Percentiles rank a stretch among this genome's conserved stretches.
Conservation (phyloP, 2,329 filamentous ascomycete species). For the Colletotrichum paranaense region DNA sequence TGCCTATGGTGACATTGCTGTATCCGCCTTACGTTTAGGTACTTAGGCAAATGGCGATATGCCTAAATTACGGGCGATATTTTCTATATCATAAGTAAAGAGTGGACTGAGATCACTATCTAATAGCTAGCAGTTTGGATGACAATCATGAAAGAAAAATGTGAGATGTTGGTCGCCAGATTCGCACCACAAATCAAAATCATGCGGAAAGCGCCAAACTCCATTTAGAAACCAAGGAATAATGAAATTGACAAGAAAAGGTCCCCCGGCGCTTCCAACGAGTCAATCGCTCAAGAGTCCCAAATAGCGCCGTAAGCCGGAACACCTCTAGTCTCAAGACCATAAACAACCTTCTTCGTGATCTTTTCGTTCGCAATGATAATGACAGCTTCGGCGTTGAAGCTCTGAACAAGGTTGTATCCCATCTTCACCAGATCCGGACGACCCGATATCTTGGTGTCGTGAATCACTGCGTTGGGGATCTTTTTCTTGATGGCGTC, state of each 20-base stretch:
- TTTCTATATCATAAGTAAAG: not conserved
- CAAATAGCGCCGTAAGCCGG: slow-evolving; percentile 80
- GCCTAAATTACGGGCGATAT: too few relatives aligned
- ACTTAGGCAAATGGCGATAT: too few relatives aligned
- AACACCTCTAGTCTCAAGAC: slow-evolving; percentile 72
- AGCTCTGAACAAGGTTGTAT: slow-evolving; percentile 66
- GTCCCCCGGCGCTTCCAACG: not conserved
- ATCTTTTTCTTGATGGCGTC: slow-evolving; percentile 68
- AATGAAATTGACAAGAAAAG: not conserved
- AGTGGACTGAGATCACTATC: not conserved
- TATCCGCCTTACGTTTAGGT: too few relatives aligned
- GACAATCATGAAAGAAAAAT: not conserved
- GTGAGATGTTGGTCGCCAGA: not conserved
- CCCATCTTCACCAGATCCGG: slow-evolving; percentile 64
- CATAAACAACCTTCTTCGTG: slow-evolving; percentile 76
- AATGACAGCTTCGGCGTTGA: slow-evolving; percentile 75
- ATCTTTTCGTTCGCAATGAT: slow-evolving; percentile 77
- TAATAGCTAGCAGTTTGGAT: not conserved
- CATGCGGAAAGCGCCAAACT: not conserved
- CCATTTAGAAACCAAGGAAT: not conserved
- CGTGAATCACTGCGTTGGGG: slow-evolving; percentile 73
- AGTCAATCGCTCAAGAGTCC: slow-evolving; percentile 57
- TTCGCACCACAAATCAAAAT: not conserved
- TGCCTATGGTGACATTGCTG: too few relatives aligned
- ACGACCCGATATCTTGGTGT: slow-evolving; percentile 70